Evolutionary conservation across 2,329 filamentous ascomycete genomes (phyloP).

Genomic region (Aspergillus bombycis): DNA sequence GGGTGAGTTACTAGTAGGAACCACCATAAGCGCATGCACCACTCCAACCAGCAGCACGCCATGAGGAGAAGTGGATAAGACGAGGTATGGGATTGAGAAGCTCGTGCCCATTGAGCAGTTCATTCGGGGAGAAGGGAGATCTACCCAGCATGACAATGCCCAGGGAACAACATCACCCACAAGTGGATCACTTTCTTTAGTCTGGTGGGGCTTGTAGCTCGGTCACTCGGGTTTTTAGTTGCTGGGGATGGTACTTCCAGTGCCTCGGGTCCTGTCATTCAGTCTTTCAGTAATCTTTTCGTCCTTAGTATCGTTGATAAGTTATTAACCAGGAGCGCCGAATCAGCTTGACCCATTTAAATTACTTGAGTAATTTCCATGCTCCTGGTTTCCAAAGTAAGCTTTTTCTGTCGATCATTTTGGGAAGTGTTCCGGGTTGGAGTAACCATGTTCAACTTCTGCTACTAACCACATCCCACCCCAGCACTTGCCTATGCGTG

Average conservation of each 20-base stretch:
- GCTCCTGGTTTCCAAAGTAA: conserved; percentile 14
- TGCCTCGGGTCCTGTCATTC: conserved; percentile 30
- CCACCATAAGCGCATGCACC: not conserved
- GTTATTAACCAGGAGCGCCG: not conserved
- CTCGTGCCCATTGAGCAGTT: conserved; percentile 21
- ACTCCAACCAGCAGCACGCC: conserved; percentile 11
- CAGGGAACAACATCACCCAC: conserved; percentile 17
- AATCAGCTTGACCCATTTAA: not conserved
- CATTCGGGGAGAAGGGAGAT: conserved; percentile 20
- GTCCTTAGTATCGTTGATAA: not conserved
- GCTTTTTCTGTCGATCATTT: conserved; percentile 21
- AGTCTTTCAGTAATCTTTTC: conserved; percentile 2
- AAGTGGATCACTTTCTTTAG: conserved; percentile 4
- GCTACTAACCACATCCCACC: not conserved
- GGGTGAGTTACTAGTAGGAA: not conserved
- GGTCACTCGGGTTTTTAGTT: conserved; percentile 17
- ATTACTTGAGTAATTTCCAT: conserved; percentile 7
- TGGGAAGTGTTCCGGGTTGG: not conserved
- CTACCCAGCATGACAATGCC: conserved; percentile 22
- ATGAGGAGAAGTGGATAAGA: conserved; percentile 12
- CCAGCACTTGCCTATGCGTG: too few relatives aligned
- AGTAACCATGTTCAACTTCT: not conserved
- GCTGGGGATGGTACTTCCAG: conserved; percentile 24
- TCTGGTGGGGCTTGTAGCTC: not conserved
- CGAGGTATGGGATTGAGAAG: conserved; percentile 9